Evolutionary conservation across 495 filamentous ascomycete genomes (phyloP).

Genomic region (Hypoxylon rickii): DNA sequence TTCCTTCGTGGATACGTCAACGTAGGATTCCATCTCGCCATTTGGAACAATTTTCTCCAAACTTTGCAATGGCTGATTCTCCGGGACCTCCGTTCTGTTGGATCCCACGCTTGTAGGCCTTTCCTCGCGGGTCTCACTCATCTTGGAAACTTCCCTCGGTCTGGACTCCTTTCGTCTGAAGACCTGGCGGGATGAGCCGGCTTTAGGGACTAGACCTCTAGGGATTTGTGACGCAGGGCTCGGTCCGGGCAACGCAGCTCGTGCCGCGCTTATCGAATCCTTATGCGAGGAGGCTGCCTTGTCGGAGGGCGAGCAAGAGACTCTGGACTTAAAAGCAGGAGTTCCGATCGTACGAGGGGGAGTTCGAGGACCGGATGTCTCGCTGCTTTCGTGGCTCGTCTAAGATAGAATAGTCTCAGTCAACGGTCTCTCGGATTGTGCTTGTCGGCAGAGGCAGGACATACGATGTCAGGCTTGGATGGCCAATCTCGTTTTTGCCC

Average conservation of each 20-base stretch:
- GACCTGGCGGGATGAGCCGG: conserved; percentile 3
- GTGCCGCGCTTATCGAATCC: conserved; percentile 13
- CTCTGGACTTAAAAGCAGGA: background rate
- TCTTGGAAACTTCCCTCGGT: conserved; percentile 6
- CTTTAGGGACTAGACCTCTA: background rate
- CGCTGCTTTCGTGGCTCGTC: conserved; percentile 31
- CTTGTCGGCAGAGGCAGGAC: background rate
- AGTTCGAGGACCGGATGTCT: conserved; percentile 6
- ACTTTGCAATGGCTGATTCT: background rate
- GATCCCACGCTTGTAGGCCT: background rate
- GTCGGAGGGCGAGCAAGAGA: conserved; percentile 4
- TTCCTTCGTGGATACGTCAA: background rate
- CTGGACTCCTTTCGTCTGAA: conserved; percentile 8
- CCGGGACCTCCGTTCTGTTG: background rate
- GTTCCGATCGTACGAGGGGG: conserved; percentile 8
- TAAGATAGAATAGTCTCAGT: conserved; percentile 8
- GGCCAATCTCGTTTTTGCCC: conserved; percentile 11
- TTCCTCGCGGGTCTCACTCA: conserved; percentile 2
- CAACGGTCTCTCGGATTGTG: background rate
- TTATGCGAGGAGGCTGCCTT: background rate
- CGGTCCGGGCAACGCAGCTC: conserved; percentile 1
- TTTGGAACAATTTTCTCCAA: background rate
- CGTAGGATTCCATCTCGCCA: conserved; percentile 2
- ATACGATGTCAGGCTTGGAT: conserved; percentile 25
- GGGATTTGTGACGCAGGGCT: conserved; percentile 20